Base-by-base conservation (phyloP, 495 filamentous ascomycete genomes). In the Penicillium egyptiacum region DNA sequence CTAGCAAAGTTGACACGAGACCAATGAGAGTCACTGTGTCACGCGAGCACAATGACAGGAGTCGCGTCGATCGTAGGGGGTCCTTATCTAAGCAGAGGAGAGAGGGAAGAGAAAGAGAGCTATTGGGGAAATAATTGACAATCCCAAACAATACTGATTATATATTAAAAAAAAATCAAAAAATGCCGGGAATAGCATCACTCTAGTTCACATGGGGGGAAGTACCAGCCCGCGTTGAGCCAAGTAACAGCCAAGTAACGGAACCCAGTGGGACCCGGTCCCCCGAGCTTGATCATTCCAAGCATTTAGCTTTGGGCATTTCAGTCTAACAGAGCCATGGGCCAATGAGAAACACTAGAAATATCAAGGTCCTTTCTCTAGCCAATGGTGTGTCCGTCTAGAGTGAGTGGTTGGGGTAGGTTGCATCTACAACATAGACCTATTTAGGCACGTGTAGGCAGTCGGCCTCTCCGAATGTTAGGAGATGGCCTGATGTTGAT, bases 41-140 rank as follows among this genome's bases (percentile, higher is more conserved):
- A 61, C 47, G 16, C 33, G 54, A 53, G 44, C 26, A 49, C 48
- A 33, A 57, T 41, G 33, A 19, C 35, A 30, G 12, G 28, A 31
- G 51, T 16, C 39, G 16, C 5, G 39, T 10, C 5, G 22, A 10
- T 31, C 23, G 42, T 26, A 8, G 5, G 31, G 9, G 12, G 11
- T 19, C 5, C 11, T 23, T 23, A 4, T 35, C 48, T 19, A 8
- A 41, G 41, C 40, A 3, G 40, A 26, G 23, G 31, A 26, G 33
- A 30, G 28, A 44, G 5, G 9, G 30, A 20, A 10, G 39, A 40
- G 26, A 33, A 52, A 14, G 16, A 51, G n/a, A 17, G 10, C 47
- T 12, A 10, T 14, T 16, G 16, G 17, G 17, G 25, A 11, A 26
- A 14, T 9, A 16, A 1, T 8, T 31, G 45, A 3, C 5, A 20